Conservation (phyloP, 176 grass and related monocot species). For the Themeda triandra region DNA sequence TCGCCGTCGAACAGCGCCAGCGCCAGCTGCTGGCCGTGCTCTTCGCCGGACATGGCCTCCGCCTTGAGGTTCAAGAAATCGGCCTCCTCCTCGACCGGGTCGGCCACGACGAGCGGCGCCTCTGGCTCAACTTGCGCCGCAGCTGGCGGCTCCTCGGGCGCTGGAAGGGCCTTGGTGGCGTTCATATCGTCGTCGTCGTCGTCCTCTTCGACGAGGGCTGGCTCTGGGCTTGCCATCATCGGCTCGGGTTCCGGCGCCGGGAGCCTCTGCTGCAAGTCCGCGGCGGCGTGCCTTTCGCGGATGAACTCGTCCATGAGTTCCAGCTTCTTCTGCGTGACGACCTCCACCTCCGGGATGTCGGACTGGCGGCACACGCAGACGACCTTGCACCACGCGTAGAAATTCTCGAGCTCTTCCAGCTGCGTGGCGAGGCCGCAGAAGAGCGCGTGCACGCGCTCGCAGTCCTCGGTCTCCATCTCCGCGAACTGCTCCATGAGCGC, state of each 20-base stretch:
- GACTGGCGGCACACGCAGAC: constrained; percentile 57
- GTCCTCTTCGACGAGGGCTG: background rate
- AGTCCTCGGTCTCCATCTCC: constrained; percentile 55
- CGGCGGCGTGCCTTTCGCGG: constrained; percentile 54
- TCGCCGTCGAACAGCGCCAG: constrained; percentile 57
- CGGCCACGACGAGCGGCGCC: background rate
- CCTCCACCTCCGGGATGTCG: constrained; percentile 74
- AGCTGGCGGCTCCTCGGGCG: constrained; percentile 4
- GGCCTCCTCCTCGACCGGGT: constrained; percentile 4
- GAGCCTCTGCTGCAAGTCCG: constrained; percentile 12
- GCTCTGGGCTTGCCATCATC: background rate
- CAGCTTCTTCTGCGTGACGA: constrained; percentile 70
- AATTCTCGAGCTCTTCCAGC: constrained; percentile 59
- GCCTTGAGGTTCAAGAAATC: constrained; percentile 72
- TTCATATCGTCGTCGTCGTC: constrained; percentile 40
- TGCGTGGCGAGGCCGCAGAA: constrained; percentile 60
- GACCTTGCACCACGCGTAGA: constrained; percentile 74
- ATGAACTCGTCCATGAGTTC: constrained; percentile 90
- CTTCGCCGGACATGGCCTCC: constrained; percentile 41
- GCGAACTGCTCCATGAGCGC: constrained; percentile 65
- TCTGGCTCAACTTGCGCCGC: background rate
- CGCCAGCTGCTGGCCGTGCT: constrained; percentile 56
- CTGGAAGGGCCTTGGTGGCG: constrained; percentile 51
- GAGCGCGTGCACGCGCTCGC: constrained; percentile 49
- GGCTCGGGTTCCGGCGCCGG: constrained; percentile 13